These are phyloP conservation scores for Endocarpon pusillum DNA, from an alignment of 495 filamentous ascomycete genomes.

Conservation along the genomic window DNA sequence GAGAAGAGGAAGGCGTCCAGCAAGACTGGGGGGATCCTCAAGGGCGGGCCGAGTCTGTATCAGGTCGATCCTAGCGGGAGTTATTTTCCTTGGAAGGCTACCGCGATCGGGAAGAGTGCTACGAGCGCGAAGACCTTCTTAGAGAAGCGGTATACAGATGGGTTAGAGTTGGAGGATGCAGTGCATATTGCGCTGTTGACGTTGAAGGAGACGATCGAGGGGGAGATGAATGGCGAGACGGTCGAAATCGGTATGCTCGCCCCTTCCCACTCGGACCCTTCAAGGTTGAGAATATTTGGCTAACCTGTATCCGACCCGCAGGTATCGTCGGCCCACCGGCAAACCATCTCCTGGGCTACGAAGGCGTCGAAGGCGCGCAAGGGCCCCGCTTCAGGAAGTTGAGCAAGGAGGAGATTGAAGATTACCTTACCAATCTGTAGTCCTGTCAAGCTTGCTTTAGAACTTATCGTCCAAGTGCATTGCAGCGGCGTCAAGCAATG, in stretches of 20 bases:
- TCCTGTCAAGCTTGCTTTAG: too few species aligned
- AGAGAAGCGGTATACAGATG: conserved; percentile 96
- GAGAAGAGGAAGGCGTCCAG: conserved; percentile 48
- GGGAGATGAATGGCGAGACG: conserved; percentile 97
- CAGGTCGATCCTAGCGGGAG: conserved; percentile 94
- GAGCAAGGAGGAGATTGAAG: conserved; percentile 94
- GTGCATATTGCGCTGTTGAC: conserved; percentile 97
- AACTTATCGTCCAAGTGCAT: too few species aligned
- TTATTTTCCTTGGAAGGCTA: conserved; percentile 99
- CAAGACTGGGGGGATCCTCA: conserved; percentile 89
- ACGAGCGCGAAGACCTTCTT: conserved; percentile 97
- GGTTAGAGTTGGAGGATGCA: conserved; percentile 91
- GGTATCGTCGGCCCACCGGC: conserved; percentile 92
- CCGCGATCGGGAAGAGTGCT: conserved; percentile 95
- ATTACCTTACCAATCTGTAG: conserved; percentile 94
- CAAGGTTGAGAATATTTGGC: conserved; percentile 5
- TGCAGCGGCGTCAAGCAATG: too few species aligned
- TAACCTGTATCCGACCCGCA: conserved; percentile 25
- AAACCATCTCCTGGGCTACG: conserved; percentile 76
- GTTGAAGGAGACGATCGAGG: conserved; percentile 97
- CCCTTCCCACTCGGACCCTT: background rate
- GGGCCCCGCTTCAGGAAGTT: conserved; percentile 93
- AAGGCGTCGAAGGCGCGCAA: conserved; percentile 76
- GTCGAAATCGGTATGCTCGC: conserved; percentile 77
- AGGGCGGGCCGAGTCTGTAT: conserved; percentile 93